phyloP scores from a whole-genome alignment of 345 rosid genomes.

The Linum trigynum region DNA sequence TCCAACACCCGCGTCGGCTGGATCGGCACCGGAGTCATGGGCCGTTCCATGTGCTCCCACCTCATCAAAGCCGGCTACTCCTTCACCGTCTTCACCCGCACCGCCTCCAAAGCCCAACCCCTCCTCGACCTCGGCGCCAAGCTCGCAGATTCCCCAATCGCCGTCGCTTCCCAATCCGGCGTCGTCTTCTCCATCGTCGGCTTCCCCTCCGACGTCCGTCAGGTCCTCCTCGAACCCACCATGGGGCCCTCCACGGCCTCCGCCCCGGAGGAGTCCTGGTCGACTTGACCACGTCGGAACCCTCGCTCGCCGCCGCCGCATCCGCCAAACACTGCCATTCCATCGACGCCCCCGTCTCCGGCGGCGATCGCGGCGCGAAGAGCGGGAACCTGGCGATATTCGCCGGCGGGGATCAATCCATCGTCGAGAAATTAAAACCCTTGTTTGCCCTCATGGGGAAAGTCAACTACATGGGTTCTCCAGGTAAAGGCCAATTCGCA shows the following conservation, averaged over 20 bases:
- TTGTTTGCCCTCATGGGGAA: conserved; percentile 58
- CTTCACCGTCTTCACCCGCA: conserved; percentile 78
- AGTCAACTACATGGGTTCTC: conserved; percentile 66
- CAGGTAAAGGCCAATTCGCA: conserved; percentile 79
- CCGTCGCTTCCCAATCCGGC: conserved; percentile 64
- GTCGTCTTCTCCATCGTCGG: conserved; percentile 93
- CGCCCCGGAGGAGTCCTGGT: conserved; percentile 65
- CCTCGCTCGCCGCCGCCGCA: conserved; percentile 73
- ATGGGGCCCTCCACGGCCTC: conserved; percentile 68
- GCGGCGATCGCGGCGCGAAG: conserved; percentile 70
- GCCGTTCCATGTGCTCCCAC: conserved; percentile 71
- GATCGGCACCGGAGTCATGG: conserved; percentile 96
- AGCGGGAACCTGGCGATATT: conserved; percentile 63
- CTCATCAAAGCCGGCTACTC: conserved; percentile 68
- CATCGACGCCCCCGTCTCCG: conserved; percentile 72
- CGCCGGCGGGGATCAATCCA: conserved; percentile 56
- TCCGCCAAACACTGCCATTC: conserved; percentile 42
- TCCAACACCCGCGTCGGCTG: conserved; percentile 77
- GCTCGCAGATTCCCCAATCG: conserved; percentile 51
- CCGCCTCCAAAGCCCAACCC: conserved; percentile 67
- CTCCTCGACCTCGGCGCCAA: conserved; percentile 67
- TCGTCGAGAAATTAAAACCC: conserved; percentile 40
- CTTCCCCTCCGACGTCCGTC: conserved; percentile 78
- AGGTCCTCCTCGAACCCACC: conserved; percentile 61
- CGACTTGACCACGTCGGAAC: conserved; percentile 96